A percentile compares a stretch with the other conserved stretches of the same genome.
Evolutionary conservation across 768 basidiomycete species (phyloP).

Genomic region (Podaxis sp.): DNA sequence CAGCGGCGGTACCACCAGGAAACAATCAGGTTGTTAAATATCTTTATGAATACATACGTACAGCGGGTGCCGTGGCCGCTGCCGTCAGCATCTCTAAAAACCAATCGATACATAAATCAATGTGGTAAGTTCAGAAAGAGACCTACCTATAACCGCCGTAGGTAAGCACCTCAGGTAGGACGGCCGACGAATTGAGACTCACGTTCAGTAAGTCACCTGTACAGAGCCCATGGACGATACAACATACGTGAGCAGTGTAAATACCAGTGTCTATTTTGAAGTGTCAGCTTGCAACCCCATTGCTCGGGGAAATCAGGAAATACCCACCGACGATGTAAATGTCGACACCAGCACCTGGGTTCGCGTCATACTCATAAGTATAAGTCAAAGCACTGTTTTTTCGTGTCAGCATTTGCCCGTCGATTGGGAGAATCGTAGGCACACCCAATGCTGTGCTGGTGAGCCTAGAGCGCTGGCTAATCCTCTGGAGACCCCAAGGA

Average conservation of each 20-base stretch:
- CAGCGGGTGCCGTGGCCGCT: neutral
- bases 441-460: constrained; percentile 5
- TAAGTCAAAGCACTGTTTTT: constrained; percentile 9
- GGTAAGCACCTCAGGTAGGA: constrained; percentile 18
- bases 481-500: constrained; percentile 27
- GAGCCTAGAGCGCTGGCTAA: constrained; percentile 18
- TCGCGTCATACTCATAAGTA: constrained; percentile 3
- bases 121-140: neutral
- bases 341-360: constrained; percentile 17
- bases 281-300: neutral
- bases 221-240: neutral
- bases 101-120: neutral
- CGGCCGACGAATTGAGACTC: constrained; percentile 18
- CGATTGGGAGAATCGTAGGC: neutral
- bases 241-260: neutral
- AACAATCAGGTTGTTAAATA: neutral
- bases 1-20: neutral
- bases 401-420: neutral
- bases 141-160: neutral
- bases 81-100: neutral
- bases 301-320: neutral
- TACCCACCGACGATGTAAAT: constrained; percentile 20
- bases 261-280: constrained; percentile 9
- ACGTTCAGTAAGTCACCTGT: neutral
- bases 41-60: neutral